phyloP scores from a whole-genome alignment of 768 basidiomycete genomes.

The Collybia sordida region DNA sequence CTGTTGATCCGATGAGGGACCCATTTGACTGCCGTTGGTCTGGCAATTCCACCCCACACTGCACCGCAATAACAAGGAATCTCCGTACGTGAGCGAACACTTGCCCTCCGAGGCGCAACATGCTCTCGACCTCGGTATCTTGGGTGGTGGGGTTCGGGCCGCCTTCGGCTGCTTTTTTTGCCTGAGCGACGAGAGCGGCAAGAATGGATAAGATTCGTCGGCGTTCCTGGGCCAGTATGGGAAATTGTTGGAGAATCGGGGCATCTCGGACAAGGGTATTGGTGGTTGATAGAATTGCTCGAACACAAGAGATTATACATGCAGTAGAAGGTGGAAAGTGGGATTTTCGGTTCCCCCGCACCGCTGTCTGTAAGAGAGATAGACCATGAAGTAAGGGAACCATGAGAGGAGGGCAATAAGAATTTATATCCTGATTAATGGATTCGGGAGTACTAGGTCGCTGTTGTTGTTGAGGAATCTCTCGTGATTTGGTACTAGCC shows the following conservation, averaged over 20 bases:
- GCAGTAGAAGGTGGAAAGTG: conserved; percentile 96
- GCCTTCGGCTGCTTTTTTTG: conserved; percentile 64
- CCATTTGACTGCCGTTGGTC: conserved; percentile 38
- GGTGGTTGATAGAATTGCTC: conserved; percentile 78
- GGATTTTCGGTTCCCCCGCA: conserved; percentile 67
- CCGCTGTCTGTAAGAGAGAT: conserved; percentile 83
- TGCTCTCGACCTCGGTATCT: conserved; percentile 63
- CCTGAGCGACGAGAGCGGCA: conserved; percentile 78
- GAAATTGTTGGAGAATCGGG: conserved; percentile 62
- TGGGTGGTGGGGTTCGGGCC: conserved; percentile 41
- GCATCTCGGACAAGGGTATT: conserved; percentile 86
- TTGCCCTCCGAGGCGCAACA: conserved; percentile 79
- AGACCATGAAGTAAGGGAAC: conserved; percentile 83
- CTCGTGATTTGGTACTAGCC: conserved; percentile 42
- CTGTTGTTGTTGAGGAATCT: conserved; percentile 36
- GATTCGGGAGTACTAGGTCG: conserved; percentile 44
- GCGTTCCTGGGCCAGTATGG: conserved; percentile 71
- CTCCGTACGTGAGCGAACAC: conserved; percentile 79
- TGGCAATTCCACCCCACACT: conserved; percentile 72
- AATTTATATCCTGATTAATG: conserved; percentile 50
- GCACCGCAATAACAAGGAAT: conserved; percentile 75
- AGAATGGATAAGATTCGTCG: conserved; percentile 81
- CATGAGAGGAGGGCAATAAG: conserved; percentile 79
- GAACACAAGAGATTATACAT: conserved; percentile 91
- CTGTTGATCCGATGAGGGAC: conserved; percentile 26